A percentile compares a stretch with the other conserved stretches of the same genome.
These are phyloP conservation scores for Penicillium italicum DNA, from an alignment of 2,329 filamentous ascomycete species.

Conservation along the genomic window DNA sequence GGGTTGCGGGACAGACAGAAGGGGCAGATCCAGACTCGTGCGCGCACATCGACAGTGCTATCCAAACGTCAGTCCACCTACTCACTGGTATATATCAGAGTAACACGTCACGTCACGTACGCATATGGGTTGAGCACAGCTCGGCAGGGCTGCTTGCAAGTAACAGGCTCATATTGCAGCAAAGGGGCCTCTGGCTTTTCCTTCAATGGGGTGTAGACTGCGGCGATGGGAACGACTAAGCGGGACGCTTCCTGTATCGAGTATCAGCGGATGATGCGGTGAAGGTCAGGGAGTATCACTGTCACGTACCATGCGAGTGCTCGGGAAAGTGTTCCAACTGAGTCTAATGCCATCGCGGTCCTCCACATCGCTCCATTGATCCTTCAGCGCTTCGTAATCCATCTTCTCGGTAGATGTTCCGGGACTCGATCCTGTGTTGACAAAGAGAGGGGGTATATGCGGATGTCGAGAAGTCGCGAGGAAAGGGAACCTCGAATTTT, in stretches of 20 bases:
- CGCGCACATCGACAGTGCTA: slow-evolving; percentile 63
- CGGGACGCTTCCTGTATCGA: slow-evolving; percentile 76
- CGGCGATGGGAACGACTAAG: slow-evolving; percentile 92
- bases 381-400: slow-evolving; percentile 91
- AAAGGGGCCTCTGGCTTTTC: slow-evolving; percentile 84
- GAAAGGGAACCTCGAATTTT: slow-evolving; percentile 15
- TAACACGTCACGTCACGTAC: slow-evolving; percentile 49
- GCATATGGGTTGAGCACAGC: slow-evolving; percentile 97
- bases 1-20: slow-evolving; percentile 65
- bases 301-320: slow-evolving; percentile 80
- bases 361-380: slow-evolving; percentile 94
- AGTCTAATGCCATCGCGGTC: slow-evolving; percentile 92
- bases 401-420: slow-evolving; percentile 49
- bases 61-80: slow-evolving; percentile 24
- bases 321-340: slow-evolving; percentile 98
- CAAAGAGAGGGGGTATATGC: slow-evolving; percentile 23
- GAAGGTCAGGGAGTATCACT: slow-evolving; percentile 7
- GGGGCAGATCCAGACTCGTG: slow-evolving; percentile 65
- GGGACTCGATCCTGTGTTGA: slow-evolving; percentile 24
- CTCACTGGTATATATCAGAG: neutral
- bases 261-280: slow-evolving; percentile 28
- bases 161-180: slow-evolving; percentile 92
- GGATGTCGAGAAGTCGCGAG: slow-evolving; percentile 18
- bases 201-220: slow-evolving; percentile 91
- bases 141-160: slow-evolving; percentile 92